These are phyloP conservation scores for Aspergillus ostianus DNA, from an alignment of 495 filamentous ascomycete species.

Conservation along the genomic window DNA sequence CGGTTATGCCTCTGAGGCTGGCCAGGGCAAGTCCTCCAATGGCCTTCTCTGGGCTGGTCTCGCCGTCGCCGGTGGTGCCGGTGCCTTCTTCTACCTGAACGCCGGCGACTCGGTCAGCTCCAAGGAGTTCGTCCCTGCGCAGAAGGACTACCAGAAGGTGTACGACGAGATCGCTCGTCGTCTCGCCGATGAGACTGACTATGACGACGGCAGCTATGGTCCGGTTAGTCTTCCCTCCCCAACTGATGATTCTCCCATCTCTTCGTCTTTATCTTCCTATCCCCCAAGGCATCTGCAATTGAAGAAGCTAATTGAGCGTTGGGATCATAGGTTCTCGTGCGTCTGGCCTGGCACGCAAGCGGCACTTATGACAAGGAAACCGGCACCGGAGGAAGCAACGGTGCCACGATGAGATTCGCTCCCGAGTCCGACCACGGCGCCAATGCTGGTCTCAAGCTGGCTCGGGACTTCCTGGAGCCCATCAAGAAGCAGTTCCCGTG, in stretches of 20 bases:
- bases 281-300: not conserved
- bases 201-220: conserved; percentile 95
- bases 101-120: conserved; percentile 45
- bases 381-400: conserved; percentile 89
- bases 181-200: conserved; percentile 86
- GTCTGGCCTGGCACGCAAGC: conserved; percentile 84
- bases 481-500: conserved; percentile 88
- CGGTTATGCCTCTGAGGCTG: conserved; percentile 71
- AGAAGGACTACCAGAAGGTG: conserved; percentile 92
- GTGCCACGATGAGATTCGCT: conserved; percentile 95
- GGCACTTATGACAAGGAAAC: conserved; percentile 90
- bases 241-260: not conserved
- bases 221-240: conserved; percentile 53
- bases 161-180: conserved; percentile 81
- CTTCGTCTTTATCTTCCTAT: not conserved
- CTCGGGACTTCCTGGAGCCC: conserved; percentile 89
- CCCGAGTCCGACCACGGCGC: conserved; percentile 92
- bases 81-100: conserved; percentile 67
- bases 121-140: conserved; percentile 63
- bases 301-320: conserved; percentile 12
- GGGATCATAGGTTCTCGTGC: conserved; percentile 57
- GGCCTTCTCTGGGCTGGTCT: conserved; percentile 54
- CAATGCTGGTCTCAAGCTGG: conserved; percentile 85
- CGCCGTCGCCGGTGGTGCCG: conserved; percentile 61
- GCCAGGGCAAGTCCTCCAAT: conserved; percentile 50